phyloP scores from a whole-genome alignment of 2,329 filamentous ascomycete genomes.

The Trichoderma afroharzianum region DNA sequence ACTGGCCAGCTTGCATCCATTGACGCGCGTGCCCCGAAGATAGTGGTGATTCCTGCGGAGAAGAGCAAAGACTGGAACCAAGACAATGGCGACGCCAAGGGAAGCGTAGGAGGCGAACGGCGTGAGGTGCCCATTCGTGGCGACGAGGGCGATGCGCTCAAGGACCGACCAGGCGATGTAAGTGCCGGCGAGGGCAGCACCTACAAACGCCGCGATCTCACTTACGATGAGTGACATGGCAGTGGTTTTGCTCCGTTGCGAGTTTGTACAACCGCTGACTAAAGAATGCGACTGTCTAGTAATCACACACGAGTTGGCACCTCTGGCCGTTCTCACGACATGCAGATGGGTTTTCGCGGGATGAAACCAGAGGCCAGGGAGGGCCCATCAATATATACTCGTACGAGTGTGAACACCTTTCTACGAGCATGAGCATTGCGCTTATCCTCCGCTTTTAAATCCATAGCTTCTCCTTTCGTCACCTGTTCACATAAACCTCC shows the following conservation, averaged over 20 bases:
- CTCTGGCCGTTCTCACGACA: not conserved
- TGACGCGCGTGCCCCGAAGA: slow-evolving; percentile 30
- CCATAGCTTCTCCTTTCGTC: not conserved
- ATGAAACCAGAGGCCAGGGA: not conserved
- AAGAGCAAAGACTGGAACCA: slow-evolving; percentile 17
- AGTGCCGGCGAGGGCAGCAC: slow-evolving; percentile 2
- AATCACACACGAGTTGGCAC: not conserved
- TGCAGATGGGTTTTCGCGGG: not conserved
- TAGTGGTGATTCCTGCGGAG: slow-evolving; percentile 22
- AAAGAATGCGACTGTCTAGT: not conserved
- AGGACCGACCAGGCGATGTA: slow-evolving; percentile 15
- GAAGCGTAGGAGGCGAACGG: slow-evolving; percentile 14
- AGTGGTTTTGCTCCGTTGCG: not conserved
- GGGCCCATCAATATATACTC: not conserved
- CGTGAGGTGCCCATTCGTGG: slow-evolving; percentile 1
- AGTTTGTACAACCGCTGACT: not conserved
- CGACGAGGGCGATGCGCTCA: not conserved
- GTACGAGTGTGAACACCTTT: not conserved
- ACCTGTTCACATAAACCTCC: not conserved
- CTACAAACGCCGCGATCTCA: slow-evolving; percentile 9
- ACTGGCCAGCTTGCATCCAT: slow-evolving; percentile 46
- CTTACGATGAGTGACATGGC: slow-evolving; percentile 8
- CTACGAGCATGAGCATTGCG: not conserved
- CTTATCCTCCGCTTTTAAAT: not conserved
- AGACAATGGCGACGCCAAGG: slow-evolving; percentile 19